Percentiles rank a stretch among this genome's conserved stretches.
Conservation (phyloP, 2,329 filamentous ascomycete genomes). For the Cladobotryum protrusum region DNA sequence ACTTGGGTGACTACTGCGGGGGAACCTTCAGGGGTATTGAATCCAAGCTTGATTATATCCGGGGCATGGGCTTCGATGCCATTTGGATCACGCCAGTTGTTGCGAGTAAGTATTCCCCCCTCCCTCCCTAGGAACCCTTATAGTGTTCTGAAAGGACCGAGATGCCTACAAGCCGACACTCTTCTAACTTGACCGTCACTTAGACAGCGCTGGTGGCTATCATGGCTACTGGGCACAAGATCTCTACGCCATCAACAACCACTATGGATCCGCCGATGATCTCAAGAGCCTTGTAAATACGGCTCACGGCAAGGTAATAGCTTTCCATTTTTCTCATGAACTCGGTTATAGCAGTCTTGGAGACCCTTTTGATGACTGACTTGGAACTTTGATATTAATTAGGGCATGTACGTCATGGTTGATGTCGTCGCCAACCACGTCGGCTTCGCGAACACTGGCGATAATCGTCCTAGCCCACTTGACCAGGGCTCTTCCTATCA, state of each 20-base stretch:
- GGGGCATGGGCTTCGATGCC: constrained; percentile 53
- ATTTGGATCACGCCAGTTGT: constrained; percentile 54
- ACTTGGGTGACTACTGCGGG: constrained; percentile 49
- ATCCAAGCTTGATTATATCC: constrained; percentile 56
- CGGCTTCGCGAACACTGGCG: constrained; percentile 43
- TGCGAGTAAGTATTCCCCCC: too few relatives aligned
- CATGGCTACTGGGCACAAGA: constrained; percentile 52
- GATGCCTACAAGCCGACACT: too few relatives aligned
- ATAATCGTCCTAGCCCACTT: constrained; percentile 35
- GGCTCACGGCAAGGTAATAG: too few relatives aligned
- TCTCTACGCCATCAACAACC: constrained; percentile 46
- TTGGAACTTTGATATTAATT: too few relatives aligned
- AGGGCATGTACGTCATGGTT: constrained; percentile 47
- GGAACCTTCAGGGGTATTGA: constrained; percentile 54
- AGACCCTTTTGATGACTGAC: constrained; percentile 5
- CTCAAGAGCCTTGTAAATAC: constrained; percentile 40
- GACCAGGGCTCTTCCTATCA: constrained; percentile 24
- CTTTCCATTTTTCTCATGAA: too few relatives aligned
- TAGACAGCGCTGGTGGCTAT: constrained; percentile 35
- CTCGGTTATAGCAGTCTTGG: constrained; percentile 23
- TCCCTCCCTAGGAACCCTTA: too few relatives aligned
- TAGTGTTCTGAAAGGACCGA: too few relatives aligned
- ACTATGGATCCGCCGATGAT: constrained; percentile 54
- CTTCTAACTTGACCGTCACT: constrained; percentile 25
- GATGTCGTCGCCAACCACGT: constrained; percentile 56